These are phyloP conservation scores for Raphanus hybrid DNA, from an alignment of 441 rosid species.

Conservation along the genomic window DNA sequence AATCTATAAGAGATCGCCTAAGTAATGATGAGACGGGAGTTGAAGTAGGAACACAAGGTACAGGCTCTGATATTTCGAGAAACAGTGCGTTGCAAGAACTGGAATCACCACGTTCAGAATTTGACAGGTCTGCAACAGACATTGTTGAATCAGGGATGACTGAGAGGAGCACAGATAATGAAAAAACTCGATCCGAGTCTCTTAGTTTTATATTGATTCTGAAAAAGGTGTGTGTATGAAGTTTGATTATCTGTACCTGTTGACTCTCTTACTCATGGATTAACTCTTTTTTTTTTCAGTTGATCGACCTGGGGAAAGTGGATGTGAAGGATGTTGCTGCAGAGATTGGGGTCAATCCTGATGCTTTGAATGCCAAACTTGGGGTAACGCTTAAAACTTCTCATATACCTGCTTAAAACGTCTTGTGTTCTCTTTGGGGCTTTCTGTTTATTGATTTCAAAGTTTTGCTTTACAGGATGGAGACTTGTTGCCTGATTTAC, in stretches of 20 bases:
- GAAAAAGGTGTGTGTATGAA: conserved; percentile 69
- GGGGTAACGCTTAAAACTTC: conserved; percentile 54
- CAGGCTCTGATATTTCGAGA: conserved; percentile 58
- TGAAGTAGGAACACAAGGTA: conserved; percentile 51
- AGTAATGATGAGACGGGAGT: conserved; percentile 54
- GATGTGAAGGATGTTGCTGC: conserved; percentile 74
- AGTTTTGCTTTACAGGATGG: conserved; percentile 42
- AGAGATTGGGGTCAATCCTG: conserved; percentile 80
- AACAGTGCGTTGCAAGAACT: conserved; percentile 56
- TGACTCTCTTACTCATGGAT: conserved; percentile 37
- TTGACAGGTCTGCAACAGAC: conserved; percentile 50
- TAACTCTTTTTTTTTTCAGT: conserved; percentile 52
- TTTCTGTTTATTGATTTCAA: conserved; percentile 22
- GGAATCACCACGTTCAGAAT: conserved; percentile 53
- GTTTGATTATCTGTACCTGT: conserved; percentile 27
- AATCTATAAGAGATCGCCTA: conserved; percentile 46
- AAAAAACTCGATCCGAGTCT: conserved; percentile 49
- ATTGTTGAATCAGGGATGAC: conserved; percentile 50
- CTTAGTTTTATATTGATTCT: conserved; percentile 62
- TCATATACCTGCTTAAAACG: conserved; percentile 13
- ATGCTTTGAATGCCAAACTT: conserved; percentile 66
- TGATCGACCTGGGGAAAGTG: conserved; percentile 88
- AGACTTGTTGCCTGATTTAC: conserved; percentile 44
- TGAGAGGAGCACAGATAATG: conserved; percentile 50
- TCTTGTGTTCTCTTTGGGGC: conserved; percentile 28